Evolutionary conservation across 371 early-diverging fungal genomes (phyloP), one percentile per base, ranked within the genome.

Genomic region (Furculomyces boomerangus): DNA sequence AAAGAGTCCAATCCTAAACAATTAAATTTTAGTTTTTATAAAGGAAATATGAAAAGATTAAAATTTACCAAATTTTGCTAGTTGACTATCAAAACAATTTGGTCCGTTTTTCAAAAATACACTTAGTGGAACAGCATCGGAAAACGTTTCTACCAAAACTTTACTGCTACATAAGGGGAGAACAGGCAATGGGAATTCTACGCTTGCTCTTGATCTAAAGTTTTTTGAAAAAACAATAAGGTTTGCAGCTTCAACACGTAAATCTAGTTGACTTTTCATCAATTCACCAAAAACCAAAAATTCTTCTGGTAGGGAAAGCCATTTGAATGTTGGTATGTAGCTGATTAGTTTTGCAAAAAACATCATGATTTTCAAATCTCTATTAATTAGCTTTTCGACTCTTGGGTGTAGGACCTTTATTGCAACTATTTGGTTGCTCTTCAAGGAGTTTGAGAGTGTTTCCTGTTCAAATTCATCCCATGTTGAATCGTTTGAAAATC

Each of bases 371-470:
- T 70, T 74, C 58, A 96, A 65, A 65, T 96, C 97, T 2, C 81
- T 71, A 10, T 71, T 62, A 0, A 96, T 84, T 14, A 76, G 64
- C 22, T 70, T 61, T 3, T 69, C 74, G 3, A 85, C 87, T 3
- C 74, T 68, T 2, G 96, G 96, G 65, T 95, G 94, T 13, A 93
- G 72, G 10, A 98, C 85, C 65, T 98, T 96, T 59, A 98, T 79
- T 0, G 95, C 96, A 10, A 89, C 88, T 0, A 71, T 61, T 0
- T 75, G 79, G 40, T 66, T 71, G 1, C 30, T 47, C 31, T 10
- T 24, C 32, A 48, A 28, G 20, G 52, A 37, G 7, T 7, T 27
- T 20, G 10, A 24, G n/a, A 45, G 45, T 5, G 10, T 8, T 10
- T 10, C 22, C 22, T 10, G 20, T 7, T 45, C 45, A 45, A 5